Base-by-base conservation (phyloP, 352 stramenopile genomes). In the Globisporangium megalacanthum region DNA sequence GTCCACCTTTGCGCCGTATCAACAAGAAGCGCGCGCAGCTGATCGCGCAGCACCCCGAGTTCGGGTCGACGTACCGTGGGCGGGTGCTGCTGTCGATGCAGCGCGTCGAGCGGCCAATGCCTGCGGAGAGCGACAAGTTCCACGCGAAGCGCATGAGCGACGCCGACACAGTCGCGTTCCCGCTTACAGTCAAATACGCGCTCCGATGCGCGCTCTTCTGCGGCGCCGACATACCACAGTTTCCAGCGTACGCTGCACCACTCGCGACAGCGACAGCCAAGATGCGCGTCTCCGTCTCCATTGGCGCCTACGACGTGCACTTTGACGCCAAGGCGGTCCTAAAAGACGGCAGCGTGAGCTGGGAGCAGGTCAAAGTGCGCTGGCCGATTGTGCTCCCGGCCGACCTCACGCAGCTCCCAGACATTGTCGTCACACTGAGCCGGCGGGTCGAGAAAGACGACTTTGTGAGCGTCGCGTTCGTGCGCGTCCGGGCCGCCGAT, bases 41-140 rank as follows among this genome's bases (percentile, higher is more conserved):
- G 19, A 72, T 94, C 22, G 73, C 85, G 10, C 72, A 78, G 37
- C 80, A 85, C 19, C 71, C 82, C 3, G 73, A 93, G 5, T 72
- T 78, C 35, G 86, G 77, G 0, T 95, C 86, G 1, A 91, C 73
- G 7, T 97, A 95, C 61, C 77, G 86, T 3, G 88, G 88, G 0
- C 75, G 86, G 0, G 42, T 96, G 0, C 58, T 97, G n/a, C 45
- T 97, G 8, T 89, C 80, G 7, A 85, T 89, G 67, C 75, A 86
- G 41, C 73, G 76, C 11, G 67, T 91, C 0, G 73, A 88, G 46
- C 47, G 49, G 0, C 63, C 78, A 1, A 39, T 52, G 20, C 53
- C 60, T 5, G 65, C 78, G 31, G 73, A 83, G 39, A 66, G 69
- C 11, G 83, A 92, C 11, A 88, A 81, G 31, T 86, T 85, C 49